Percentiles rank a stretch among this genome's conserved stretches.
Evolutionary conservation across 352 stramenopile genomes (phyloP).

Genomic region (Phytopythium cucurbitacearum): DNA sequence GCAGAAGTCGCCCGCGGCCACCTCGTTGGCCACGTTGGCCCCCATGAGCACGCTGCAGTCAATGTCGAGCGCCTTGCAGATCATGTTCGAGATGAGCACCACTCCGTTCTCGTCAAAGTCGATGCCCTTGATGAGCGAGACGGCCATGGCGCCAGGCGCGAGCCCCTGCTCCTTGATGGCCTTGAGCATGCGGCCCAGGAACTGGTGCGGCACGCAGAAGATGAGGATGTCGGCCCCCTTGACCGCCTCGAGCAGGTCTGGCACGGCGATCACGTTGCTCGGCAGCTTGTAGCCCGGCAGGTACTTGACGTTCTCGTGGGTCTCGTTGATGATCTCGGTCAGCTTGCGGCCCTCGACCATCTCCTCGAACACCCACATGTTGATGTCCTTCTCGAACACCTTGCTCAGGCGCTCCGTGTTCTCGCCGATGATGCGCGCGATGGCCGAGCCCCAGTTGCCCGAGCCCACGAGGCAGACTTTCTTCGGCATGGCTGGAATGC

Average conservation of each 20-base stretch:
- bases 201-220: conserved; percentile 97
- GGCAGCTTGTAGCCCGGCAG: conserved; percentile 89
- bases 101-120: conserved; percentile 84
- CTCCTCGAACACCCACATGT: conserved; percentile 97
- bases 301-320: conserved; percentile 97
- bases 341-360: conserved; percentile 88
- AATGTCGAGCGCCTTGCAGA: conserved; percentile 80
- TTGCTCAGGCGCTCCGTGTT: conserved; percentile 49
- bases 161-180: conserved; percentile 84
- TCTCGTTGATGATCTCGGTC: conserved; percentile 95
- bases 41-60: conserved; percentile 95
- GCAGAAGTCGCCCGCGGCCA: conserved; percentile 93
- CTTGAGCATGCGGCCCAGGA: conserved; percentile 87
- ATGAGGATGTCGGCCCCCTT: conserved; percentile 91
- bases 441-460: conserved; percentile 81
- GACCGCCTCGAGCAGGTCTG: conserved; percentile 89
- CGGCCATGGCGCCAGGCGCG: conserved; percentile 59
- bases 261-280: conserved; percentile 90
- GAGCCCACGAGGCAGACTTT: conserved; percentile 80
- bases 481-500: conserved; percentile 26
- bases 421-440: conserved; percentile 79
- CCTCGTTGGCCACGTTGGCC: conserved; percentile 96
- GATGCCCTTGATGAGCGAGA: conserved; percentile 92
- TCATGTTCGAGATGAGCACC: conserved; percentile 87
- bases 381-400: conserved; percentile 89